Base-by-base conservation (phyloP, 192 early-diverging fungal genomes). In the Backusella australiensis region DNA sequence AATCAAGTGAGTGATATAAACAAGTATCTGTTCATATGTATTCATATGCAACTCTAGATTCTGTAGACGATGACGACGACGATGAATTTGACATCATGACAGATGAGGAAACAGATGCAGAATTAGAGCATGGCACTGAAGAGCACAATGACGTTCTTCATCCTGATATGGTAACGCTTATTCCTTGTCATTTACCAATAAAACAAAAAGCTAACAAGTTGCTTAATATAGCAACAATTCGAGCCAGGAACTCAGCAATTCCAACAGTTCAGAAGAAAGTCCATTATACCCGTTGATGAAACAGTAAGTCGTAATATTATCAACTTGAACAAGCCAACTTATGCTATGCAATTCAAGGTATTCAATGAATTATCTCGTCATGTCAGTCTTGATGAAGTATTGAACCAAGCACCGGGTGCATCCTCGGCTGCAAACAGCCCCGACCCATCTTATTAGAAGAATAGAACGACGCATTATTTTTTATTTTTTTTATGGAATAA, bases 251-350 rank as follows among this genome's bases (percentile, higher is more conserved):
- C 78, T 14, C 83, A 81, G 34, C 82, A 83, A 36, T 82, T 76
- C 66, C 86, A 83, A 67, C 85, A 86, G 70, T 90, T 90, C 77
- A 83, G 89, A 59, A 75, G 89, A 74, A 90, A 90, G 80, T 89
- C 87, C 6, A 89, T 89, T 77, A 88, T 90, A 77, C 89, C 89
- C 19, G 86, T 90, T 72, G 89, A 90, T 69, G 89, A 90, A 79
- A 85, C 83, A 38, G 89, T 80, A 80, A 76, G 77, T 56, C 0
- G 8, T 32, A 19, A 36, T 32, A 8, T 15, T 23, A 69, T 46
- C 12, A 34, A 32, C 32, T 12, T 39, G 38, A 38, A 39, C 38
- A 39, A 12, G 38, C 11, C 38, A 11, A 39, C 38, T 39, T 39
- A 39, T 39, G 8, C 11, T 3, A 39, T 38, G 38, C 38, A 39